Evolutionary conservation across 1,284 basidiomycete species (phyloP), one percentile per base, ranked within the genome.

Genomic region (Microbotryum lychnidis-dioicae): DNA sequence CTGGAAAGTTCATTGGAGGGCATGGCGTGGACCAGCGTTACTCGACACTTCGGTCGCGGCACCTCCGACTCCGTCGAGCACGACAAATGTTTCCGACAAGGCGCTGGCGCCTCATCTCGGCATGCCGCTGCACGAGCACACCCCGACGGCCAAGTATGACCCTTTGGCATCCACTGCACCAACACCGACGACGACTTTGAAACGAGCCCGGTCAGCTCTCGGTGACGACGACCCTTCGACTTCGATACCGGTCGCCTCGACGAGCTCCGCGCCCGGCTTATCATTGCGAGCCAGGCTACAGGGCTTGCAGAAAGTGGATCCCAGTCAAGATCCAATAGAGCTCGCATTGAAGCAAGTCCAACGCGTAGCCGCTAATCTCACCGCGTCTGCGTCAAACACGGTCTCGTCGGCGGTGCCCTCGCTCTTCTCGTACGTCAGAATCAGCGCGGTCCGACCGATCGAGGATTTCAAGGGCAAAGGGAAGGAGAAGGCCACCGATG

Each of bases 131-230:
- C 21, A 50, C 18, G 21, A 50, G 21, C 23, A 29, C 48, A 12
- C 48, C 6, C 56, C 54, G 3, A 54, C 21, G 53, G 29, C 21
- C 37, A 61, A 9, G 10, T 56, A 14, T 27, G 50, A 6, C 49
- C 54, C 12, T 48, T 55, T 21, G 25, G 37, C 6, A 10, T 16
- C 49, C 9, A 29, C 6, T 16, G 50, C 58, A n/a, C 45, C 56
- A n/a, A 54, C 33, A 57, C 64, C 2, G 57, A 60, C 57, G 66
- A 68, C 54, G 56, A 57, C 29, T 50, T 60, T 4, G 66, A 65
- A 25, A 23, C 52, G 18, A 42, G 47, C 14, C 18, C 52, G 12
- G 9, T 50, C 52, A 29, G 31, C 23, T 46, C 53, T 8, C 58
- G 37, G 33, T 23, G 44, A 54, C 12, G 33, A 56, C 18, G 45